These are phyloP conservation scores for Penicillium sp. DNA, from an alignment of 2,329 filamentous ascomycete species.

Conservation along the genomic window DNA sequence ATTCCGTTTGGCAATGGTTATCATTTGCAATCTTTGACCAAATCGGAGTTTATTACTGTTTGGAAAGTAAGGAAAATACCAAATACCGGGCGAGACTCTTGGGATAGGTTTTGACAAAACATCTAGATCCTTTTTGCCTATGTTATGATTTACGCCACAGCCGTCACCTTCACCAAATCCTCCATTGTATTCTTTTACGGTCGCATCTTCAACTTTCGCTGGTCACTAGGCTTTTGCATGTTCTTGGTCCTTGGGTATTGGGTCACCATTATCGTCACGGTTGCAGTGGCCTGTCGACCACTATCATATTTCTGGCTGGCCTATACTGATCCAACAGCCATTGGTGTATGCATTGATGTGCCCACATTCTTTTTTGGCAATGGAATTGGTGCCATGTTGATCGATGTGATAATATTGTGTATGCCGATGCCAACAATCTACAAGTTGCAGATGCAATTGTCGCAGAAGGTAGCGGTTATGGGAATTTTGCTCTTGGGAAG, in stretches of 20 bases:
- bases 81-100: too few relatives aligned
- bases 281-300: not conserved
- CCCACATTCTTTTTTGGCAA: not conserved
- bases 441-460: not conserved
- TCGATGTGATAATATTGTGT: constrained; percentile 1
- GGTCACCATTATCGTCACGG: not conserved
- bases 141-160: not conserved
- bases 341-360: not conserved
- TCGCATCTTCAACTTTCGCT: not conserved
- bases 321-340: not conserved
- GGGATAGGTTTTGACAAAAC: not conserved
- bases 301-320: not conserved
- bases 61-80: not conserved
- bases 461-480: not conserved
- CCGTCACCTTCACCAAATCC: not conserved
- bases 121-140: not conserved
- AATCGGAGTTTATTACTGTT: not conserved
- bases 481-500: not conserved
- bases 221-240: not conserved
- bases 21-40: not conserved
- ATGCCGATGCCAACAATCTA: not conserved
- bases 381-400: not conserved
- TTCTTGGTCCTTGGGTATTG: not conserved
- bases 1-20: not conserved
- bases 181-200: not conserved